Percentiles rank a stretch among this genome's conserved stretches.
Evolutionary conservation across 805 yeast species (phyloP).

Genomic region (Spathaspora girioi): DNA sequence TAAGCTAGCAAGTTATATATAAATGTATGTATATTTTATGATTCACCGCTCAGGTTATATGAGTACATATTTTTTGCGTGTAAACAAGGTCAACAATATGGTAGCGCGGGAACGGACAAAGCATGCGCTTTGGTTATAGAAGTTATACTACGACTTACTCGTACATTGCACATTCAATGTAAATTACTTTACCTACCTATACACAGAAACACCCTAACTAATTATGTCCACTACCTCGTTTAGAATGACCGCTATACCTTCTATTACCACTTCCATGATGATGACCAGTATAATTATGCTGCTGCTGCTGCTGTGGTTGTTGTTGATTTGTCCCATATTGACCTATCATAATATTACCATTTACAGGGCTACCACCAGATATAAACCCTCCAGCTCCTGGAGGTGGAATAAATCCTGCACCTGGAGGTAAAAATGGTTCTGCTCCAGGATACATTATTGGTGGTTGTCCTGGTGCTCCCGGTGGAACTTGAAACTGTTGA

Average conservation of each 20-base stretch:
- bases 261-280: constrained; percentile 12
- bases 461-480: constrained; percentile 30
- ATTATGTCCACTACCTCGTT: constrained; percentile 9
- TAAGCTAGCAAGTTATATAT: too few relatives aligned
- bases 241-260: constrained; percentile 9
- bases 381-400: constrained; percentile 20
- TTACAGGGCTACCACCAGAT: constrained; percentile 25
- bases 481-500: constrained; percentile 3
- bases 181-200: not conserved
- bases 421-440: constrained; percentile 32
- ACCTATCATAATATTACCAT: constrained; percentile 21
- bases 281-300: constrained; percentile 9
- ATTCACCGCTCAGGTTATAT: not conserved
- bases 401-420: constrained; percentile 29
- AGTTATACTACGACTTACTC: not conserved
- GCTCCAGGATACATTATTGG: constrained; percentile 32
- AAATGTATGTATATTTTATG: not conserved
- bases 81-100: not conserved
- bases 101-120: not conserved
- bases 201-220: not conserved
- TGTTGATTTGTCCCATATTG: constrained; percentile 1
- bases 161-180: not conserved
- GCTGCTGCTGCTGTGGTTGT: not conserved
- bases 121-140: too few relatives aligned
- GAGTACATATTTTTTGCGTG: not conserved